phyloP scores from a whole-genome alignment of 257 asterid genomes.

The Solanum corneliomulleri region DNA sequence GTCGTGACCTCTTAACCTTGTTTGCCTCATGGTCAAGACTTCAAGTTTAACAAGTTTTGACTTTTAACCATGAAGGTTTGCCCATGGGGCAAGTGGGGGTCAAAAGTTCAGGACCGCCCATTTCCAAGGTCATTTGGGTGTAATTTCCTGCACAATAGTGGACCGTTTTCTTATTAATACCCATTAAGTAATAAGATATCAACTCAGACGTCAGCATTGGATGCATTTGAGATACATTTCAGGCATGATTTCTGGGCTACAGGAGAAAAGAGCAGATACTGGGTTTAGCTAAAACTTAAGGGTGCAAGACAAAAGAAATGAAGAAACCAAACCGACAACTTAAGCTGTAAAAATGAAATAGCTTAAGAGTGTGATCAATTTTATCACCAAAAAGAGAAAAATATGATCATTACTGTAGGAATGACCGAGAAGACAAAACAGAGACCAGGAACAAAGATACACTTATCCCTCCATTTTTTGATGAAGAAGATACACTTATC shows the following conservation, averaged over 20 bases:
- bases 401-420: background rate
- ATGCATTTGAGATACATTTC: background rate
- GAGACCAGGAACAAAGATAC: background rate
- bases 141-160: background rate
- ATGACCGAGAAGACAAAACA: background rate
- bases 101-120: background rate
- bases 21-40: background rate
- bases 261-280: background rate
- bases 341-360: background rate
- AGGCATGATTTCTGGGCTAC: background rate
- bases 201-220: background rate
- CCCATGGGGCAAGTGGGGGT: background rate
- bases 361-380: background rate
- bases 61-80: background rate
- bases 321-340: background rate
- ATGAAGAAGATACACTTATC: background rate
- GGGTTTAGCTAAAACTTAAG: background rate
- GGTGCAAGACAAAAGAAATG: background rate
- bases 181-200: background rate
- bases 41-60: background rate
- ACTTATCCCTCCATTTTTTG: background rate
- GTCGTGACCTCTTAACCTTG: background rate
- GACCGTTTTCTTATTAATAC: background rate
- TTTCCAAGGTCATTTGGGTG: background rate
- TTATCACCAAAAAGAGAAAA: background rate